Evolutionary conservation across 257 asterid species (phyloP), one percentile per base, ranked within the genome.

Genomic region (Jaltomata sinuosa): DNA sequence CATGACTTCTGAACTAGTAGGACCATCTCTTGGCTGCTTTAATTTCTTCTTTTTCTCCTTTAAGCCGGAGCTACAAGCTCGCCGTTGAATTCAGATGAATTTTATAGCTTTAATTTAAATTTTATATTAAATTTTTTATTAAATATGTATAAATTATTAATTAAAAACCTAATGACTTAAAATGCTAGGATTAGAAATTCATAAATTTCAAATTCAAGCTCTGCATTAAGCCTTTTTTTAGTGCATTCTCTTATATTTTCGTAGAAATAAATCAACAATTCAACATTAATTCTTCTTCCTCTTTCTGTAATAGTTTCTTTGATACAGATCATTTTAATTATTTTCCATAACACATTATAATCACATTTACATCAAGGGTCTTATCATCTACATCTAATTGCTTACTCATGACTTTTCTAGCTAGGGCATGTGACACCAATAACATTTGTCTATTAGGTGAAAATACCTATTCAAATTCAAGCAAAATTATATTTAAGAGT

Each of bases 31-130:
- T 67, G 3, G 34, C 50, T 34, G 1, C 52, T 34, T 68, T 11
- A 59, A 4, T 22, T 22, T 68, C 3, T 19, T 68, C 8, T 34
- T 68, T 65, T 34, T 67, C 22, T 67, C 49, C n/a, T 16, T 52
- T 2, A 52, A 52, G n/a, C 10, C 22, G 1, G 18, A 5, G 22
- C 10, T 52, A 52, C 6, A 52, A 52, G 0, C 9, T 52, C 8
- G 1, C 18, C 3, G 11, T 0, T 16, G 3, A 6, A 52, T 18
- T 16, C 21, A n/a, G 1, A 1, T 7, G 18, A 54, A 21, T 54
- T 54, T 1, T 7, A 3, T 54, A 54, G 3, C 5, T 54, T 21
- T 21, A 54, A 1, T 54, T 8, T 1, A 1, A 54, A 54, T 54
- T 54, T 19, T 8, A 21, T 8, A 10, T 21, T 36, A 3, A 6